These are phyloP conservation scores for Cryptococcus sp. DNA, from an alignment of 1,284 basidiomycete species.

Conservation along the genomic window DNA sequence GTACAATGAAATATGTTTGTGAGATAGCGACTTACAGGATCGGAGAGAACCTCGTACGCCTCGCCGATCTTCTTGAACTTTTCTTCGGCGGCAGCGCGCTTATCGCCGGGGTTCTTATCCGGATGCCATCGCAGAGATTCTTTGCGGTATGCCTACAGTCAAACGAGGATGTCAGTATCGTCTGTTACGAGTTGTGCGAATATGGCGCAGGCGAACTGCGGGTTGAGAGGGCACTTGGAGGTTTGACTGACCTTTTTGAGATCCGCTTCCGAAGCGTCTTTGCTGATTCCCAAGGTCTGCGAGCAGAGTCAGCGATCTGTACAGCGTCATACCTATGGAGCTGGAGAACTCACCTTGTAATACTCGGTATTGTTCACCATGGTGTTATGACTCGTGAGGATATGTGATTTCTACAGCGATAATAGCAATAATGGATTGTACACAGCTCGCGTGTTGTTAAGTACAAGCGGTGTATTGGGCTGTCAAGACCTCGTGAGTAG, in stretches of 20 bases:
- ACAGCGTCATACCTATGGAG: neutral
- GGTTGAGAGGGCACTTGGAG: neutral
- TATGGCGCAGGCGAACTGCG: neutral
- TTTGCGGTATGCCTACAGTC: constrained; percentile 44
- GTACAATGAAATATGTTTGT: no score
- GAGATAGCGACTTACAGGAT: constrained; percentile 56
- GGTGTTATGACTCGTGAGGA: constrained; percentile 10
- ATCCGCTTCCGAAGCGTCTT: constrained; percentile 74
- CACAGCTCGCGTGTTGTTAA: neutral
- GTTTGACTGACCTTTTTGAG: constrained; percentile 65
- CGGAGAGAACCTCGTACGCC: constrained; percentile 94
- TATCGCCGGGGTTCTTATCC: constrained; percentile 44
- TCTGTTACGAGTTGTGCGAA: neutral
- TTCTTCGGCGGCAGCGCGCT: constrained; percentile 71
- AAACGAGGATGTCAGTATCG: neutral
- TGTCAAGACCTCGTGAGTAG: neutral
- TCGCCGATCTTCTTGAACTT: constrained; percentile 98
- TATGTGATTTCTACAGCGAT: neutral
- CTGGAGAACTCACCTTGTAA: constrained; percentile 39
- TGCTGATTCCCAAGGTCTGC: constrained; percentile 65
- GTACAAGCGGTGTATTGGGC: neutral
- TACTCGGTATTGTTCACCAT: constrained; percentile 52
- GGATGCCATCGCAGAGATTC: constrained; percentile 59
- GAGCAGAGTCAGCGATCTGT: constrained; percentile 9
- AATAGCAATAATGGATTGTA: neutral